Evolutionary conservation across 1,139 yeast species (phyloP).

Genomic region (Zhuliangozyma blackwelliae): DNA sequence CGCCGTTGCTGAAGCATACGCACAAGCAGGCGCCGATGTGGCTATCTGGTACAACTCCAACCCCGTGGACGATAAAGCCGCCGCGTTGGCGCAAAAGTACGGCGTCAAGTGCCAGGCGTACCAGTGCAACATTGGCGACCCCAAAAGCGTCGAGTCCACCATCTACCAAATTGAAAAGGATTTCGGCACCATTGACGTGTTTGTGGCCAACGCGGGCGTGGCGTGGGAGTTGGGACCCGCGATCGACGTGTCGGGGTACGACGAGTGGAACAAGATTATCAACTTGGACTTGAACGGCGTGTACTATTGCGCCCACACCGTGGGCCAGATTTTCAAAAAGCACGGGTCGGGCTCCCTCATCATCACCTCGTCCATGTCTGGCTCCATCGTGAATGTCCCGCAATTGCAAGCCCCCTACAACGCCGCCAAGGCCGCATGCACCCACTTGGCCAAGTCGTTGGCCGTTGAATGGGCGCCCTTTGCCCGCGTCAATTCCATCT

Average conservation of each 20-base stretch:
- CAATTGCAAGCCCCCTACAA: conserved; percentile 84
- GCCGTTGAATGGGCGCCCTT: conserved; percentile 85
- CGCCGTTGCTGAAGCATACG: conserved; percentile 80
- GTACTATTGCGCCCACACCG: conserved; percentile 66
- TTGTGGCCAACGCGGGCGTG: conserved; percentile 89
- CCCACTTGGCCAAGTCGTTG: conserved; percentile 70
- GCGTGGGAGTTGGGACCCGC: conserved; percentile 78
- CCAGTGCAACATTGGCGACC: conserved; percentile 62
- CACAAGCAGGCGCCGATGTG: conserved; percentile 89
- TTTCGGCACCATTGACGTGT: conserved; percentile 73
- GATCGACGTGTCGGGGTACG: conserved; percentile 47
- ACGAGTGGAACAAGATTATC: conserved; percentile 59
- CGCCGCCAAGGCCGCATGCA: conserved; percentile 82
- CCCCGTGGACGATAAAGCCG: conserved; percentile 59
- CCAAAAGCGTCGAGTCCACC: conserved; percentile 53
- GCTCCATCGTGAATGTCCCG: conserved; percentile 76
- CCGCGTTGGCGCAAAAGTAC: conserved; percentile 52
- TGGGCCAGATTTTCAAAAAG: conserved; percentile 66
- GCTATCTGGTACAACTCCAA: conserved; percentile 67
- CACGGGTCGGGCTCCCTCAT: conserved; percentile 70
- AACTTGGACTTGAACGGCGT: conserved; percentile 74
- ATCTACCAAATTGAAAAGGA: conserved; percentile 60
- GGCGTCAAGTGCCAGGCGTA: conserved; percentile 69
- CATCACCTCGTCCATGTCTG: conserved; percentile 83
- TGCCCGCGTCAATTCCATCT: conserved; percentile 71